Conservation (phyloP, 1,284 basidiomycete species). For the Moesziomyces antarcticus region DNA sequence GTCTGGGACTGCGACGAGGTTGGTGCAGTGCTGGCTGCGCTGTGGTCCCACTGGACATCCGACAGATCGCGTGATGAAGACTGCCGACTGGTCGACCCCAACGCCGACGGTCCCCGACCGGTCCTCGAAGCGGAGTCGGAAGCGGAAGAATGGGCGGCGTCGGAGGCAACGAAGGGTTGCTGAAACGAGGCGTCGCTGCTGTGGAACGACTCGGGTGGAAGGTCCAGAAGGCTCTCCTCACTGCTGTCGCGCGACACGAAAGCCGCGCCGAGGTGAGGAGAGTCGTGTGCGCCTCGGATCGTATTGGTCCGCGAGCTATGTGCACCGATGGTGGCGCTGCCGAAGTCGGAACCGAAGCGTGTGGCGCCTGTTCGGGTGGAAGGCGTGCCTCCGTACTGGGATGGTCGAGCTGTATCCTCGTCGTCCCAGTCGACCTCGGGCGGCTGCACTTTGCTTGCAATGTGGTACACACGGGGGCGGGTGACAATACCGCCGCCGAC, state of each 20-base stretch:
- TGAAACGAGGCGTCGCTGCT: conserved; percentile 40
- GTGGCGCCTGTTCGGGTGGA: conserved; percentile 45
- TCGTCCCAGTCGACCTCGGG: conserved; percentile 55
- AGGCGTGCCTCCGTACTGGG: conserved; percentile 39
- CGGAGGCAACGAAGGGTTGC: conserved; percentile 1
- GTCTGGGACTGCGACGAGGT: conserved; percentile 39
- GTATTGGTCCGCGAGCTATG: conserved; percentile 48
- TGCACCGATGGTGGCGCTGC: conserved; percentile 43
- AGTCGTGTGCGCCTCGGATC: conserved; percentile 27
- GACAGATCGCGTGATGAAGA: conserved; percentile 36
- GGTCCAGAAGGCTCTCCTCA: conserved; percentile 42
- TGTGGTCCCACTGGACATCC: conserved; percentile 26
- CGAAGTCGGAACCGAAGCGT: conserved; percentile 41
- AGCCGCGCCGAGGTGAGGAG: conserved; percentile 30
- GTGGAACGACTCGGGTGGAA: conserved; percentile 44
- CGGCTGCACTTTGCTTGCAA: conserved; percentile 74
- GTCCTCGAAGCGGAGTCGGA: conserved; percentile 21
- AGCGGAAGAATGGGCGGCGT: conserved; percentile 18
- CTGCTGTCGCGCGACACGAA: conserved; percentile 36
- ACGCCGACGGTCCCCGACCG: neutral
- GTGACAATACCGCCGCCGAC: conserved; percentile 81
- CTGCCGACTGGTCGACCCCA: conserved; percentile 19
- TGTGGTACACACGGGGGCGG: conserved; percentile 79
- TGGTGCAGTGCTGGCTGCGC: conserved; percentile 39
- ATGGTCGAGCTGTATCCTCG: conserved; percentile 43